Base-by-base conservation (phyloP, 2,329 filamentous ascomycete species). In the Tolypocladium tropicale region DNA sequence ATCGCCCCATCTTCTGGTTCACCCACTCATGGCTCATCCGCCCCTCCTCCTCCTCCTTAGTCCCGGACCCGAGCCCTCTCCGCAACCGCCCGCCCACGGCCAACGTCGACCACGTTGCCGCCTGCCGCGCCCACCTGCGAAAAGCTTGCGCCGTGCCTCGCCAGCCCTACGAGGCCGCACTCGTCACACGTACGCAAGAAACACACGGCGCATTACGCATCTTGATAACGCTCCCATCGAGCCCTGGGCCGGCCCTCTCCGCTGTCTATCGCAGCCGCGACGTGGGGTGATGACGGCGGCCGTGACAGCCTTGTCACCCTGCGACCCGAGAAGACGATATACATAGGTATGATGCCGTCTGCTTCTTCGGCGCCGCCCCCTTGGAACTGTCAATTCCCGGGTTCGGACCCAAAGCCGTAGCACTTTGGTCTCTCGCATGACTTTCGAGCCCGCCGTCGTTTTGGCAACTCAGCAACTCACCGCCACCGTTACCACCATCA, bases 131-230 rank as follows among this genome's bases (percentile, higher is more conserved):
- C 41, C 43, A 25, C 12, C 43, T 18, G 43, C 43, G 23, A 18
- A 16, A 28, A 28, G 43, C 43, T 46, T 25, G 41, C 43, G n/a
- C 2, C 16, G 28, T n/a, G 43, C 43, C 43, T 48, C 43, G 46
- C 46, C 56, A 56, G 56, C 56, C 54, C 56, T 58, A 58, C 56
- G 52, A 58, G 54, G 57, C 28, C 54, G 32, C 52, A 49, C 54
- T 56, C 57, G 54, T 56, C 54, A 58, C 57, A 49, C 46, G 25
- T 54, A 39, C 50, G 25, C 41, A 25, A 48, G 41, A 53, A n/a
- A 53, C 57, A 57, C 57, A 48, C 55, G 51, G 37, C 23, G 14
- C 30, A 55, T 54, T 57, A 54, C 55, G 51, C 46, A 49, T 32
- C 28, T 32, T 18, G 43, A 30, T n/a, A 30, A 4, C 25, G 12